A percentile compares a stretch with the other conserved stretches of the same genome.
Conservation (phyloP, 768 basidiomycete genomes). For the Dioszegia hungarica region DNA sequence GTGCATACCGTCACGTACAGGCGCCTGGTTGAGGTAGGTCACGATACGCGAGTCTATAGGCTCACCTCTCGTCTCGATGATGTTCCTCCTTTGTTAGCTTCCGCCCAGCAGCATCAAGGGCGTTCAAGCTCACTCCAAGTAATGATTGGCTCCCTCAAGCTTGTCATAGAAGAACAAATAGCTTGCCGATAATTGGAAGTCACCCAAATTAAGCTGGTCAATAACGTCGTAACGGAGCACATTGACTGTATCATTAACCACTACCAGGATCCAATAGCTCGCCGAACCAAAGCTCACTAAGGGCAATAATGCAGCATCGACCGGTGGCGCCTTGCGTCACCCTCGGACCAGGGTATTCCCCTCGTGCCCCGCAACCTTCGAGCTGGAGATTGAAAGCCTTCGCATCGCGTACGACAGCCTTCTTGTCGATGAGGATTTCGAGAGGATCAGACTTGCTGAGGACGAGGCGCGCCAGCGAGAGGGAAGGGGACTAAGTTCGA, state of each 20-base stretch:
- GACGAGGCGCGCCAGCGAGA: slow-evolving; percentile 38
- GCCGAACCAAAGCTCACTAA: no score
- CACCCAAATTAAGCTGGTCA: slow-evolving; percentile 75
- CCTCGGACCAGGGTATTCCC: slow-evolving; percentile 74
- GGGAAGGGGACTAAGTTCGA: slow-evolving; percentile 16
- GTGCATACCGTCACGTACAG: slow-evolving; percentile 86
- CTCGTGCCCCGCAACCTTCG: slow-evolving; percentile 47
- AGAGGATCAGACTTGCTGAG: slow-evolving; percentile 43
- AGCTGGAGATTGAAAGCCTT: slow-evolving; percentile 73
- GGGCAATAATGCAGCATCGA: slow-evolving; percentile 92
- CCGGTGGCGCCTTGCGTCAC: slow-evolving; percentile 84
- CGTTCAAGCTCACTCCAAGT: slow-evolving; percentile 63
- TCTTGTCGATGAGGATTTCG: slow-evolving; percentile 31
- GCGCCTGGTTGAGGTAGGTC: slow-evolving; percentile 65
- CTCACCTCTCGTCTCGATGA: slow-evolving; percentile 71
- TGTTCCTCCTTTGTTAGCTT: slow-evolving; percentile 51
- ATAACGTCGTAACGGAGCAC: slow-evolving; percentile 74
- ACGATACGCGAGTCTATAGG: slow-evolving; percentile 80
- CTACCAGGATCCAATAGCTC: not conserved
- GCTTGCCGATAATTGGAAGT: slow-evolving; percentile 87
- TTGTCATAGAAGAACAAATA: slow-evolving; percentile 97
- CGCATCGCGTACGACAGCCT: slow-evolving; percentile 26
- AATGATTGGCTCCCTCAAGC: slow-evolving; percentile 85
- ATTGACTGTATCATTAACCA: slow-evolving; percentile 26
- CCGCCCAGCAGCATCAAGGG: no score